Evolutionary conservation across 2,329 filamentous ascomycete genomes (phyloP).

Genomic region (Pseudogymnoascus sp.): DNA sequence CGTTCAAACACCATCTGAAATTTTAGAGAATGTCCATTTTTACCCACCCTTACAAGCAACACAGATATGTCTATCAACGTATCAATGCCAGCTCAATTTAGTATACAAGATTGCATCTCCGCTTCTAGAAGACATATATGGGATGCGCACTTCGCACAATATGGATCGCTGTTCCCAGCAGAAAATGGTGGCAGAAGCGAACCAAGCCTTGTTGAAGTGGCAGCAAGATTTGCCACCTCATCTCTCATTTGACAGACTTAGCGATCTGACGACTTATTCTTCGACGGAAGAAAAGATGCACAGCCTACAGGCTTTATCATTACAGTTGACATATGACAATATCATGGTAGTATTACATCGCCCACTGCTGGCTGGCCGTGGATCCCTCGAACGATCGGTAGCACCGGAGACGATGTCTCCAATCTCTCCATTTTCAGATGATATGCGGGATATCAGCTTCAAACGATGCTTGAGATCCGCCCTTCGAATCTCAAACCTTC

Average conservation of each 20-base stretch:
- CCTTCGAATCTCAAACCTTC: slow-evolving; percentile 35
- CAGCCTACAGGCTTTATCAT: slow-evolving; percentile 35
- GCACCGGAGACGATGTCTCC: slow-evolving; percentile 15
- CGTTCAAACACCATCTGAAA: slow-evolving; percentile 32
- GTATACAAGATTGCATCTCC: slow-evolving; percentile 30
- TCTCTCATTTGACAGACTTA: slow-evolving; percentile 22
- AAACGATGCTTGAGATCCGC: slow-evolving; percentile 36
- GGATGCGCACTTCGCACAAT: slow-evolving; percentile 18
- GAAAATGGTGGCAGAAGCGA: slow-evolving; percentile 22
- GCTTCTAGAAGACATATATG: slow-evolving; percentile 28
- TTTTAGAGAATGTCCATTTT: slow-evolving; percentile 23
- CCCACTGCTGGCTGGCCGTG: slow-evolving; percentile 35
- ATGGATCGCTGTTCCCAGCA: slow-evolving; percentile 18
- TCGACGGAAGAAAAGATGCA: slow-evolving; percentile 19
- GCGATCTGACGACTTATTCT: slow-evolving; percentile 21
- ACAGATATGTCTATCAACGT: slow-evolving; percentile 13
- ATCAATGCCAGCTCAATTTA: slow-evolving; percentile 28
- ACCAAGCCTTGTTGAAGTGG: slow-evolving; percentile 25
- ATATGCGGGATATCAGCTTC: slow-evolving; percentile 21
- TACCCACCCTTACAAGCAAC: neutral
- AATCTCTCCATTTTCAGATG: slow-evolving; percentile 17
- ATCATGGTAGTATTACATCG: slow-evolving; percentile 38
- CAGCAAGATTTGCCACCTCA: slow-evolving; percentile 24
- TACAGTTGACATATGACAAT: slow-evolving; percentile 41
- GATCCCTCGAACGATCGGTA: slow-evolving; percentile 15